A percentile compares a stretch with the other conserved stretches of the same genome.
Evolutionary conservation across 768 basidiomycete species (phyloP).

Genomic region (Boletus sensibilis): DNA sequence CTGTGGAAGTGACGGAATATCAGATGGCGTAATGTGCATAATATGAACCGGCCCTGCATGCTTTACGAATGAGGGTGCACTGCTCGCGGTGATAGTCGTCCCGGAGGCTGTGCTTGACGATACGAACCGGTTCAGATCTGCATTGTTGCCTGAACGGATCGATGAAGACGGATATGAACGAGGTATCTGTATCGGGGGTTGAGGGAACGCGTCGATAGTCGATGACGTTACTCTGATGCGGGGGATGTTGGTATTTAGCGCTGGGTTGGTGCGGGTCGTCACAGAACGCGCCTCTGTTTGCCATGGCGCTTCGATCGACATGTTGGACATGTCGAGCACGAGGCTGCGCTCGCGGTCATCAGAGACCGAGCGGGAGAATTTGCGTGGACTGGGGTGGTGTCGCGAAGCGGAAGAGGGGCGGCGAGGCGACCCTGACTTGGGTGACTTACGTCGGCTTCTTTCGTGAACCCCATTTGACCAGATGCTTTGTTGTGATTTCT

Average conservation of each 20-base stretch:
- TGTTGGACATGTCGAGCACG: constrained; percentile 41
- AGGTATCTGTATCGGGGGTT: constrained; percentile 33
- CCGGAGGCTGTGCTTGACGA: constrained; percentile 83
- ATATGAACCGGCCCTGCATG: constrained; percentile 78
- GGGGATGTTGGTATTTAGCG: constrained; percentile 19
- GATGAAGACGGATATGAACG: constrained; percentile 51
- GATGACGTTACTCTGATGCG: constrained; percentile 32
- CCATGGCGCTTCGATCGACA: constrained; percentile 43
- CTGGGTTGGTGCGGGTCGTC: constrained; percentile 4
- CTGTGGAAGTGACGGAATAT: constrained; percentile 73
- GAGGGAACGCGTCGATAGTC: constrained; percentile 26
- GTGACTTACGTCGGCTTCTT: constrained; percentile 21
- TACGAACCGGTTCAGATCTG: constrained; percentile 85
- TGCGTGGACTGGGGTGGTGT: constrained; percentile 44
- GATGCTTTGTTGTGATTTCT: constrained; percentile 23
- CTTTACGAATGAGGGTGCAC: constrained; percentile 82
- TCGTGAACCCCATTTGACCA: constrained; percentile 34
- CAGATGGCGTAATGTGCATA: constrained; percentile 76
- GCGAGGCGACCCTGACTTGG: constrained; percentile 28
- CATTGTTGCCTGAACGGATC: constrained; percentile 50
- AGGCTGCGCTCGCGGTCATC: constrained; percentile 44
- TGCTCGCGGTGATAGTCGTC: constrained; percentile 68
- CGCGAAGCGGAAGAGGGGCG: constrained; percentile 38
- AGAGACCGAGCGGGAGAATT: constrained; percentile 38
- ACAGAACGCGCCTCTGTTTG: constrained; percentile 24